A percentile compares a stretch with the other conserved stretches of the same genome.
Evolutionary conservation across 1,284 basidiomycete species (phyloP).

Genomic region (Anthracocystis walkeri): DNA sequence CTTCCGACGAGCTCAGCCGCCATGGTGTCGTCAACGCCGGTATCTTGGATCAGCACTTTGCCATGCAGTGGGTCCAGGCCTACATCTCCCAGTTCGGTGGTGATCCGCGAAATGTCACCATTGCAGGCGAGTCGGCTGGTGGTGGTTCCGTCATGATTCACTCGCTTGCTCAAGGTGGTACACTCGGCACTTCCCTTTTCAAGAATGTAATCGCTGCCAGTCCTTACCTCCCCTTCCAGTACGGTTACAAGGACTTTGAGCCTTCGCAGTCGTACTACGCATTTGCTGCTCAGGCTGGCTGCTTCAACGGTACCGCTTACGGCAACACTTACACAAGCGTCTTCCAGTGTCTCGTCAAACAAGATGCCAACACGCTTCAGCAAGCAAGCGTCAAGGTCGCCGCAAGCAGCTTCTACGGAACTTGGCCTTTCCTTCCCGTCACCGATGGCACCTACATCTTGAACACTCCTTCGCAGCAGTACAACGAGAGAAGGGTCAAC

Average conservation of each 20-base stretch:
- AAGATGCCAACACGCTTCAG: constrained; percentile 26
- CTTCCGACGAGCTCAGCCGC: constrained; percentile 32
- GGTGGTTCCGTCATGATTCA: constrained; percentile 46
- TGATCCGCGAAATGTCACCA: constrained; percentile 46
- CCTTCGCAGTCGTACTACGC: constrained; percentile 38
- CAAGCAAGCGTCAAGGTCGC: constrained; percentile 28
- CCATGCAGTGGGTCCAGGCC: constrained; percentile 48
- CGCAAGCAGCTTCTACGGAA: constrained; percentile 23
- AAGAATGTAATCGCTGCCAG: constrained; percentile 32
- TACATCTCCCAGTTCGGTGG: constrained; percentile 56
- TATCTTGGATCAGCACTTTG: constrained; percentile 49
- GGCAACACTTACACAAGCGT: constrained; percentile 22
- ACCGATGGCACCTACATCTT: constrained; percentile 30
- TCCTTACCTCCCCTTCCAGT: constrained; percentile 37
- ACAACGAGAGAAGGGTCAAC: constrained; percentile 21
- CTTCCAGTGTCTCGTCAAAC: constrained; percentile 25
- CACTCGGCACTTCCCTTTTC: constrained; percentile 32
- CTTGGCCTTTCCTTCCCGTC: constrained; percentile 38
- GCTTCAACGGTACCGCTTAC: constrained; percentile 30
- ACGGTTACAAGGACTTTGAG: constrained; percentile 28
- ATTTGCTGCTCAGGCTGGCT: constrained; percentile 27
- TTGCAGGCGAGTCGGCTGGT: constrained; percentile 50
- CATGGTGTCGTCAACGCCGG: constrained; percentile 43
- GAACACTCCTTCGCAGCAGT: constrained; percentile 18
- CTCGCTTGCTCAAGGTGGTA: constrained; percentile 24